A percentile compares a stretch with the other conserved stretches of the same genome.
These are phyloP conservation scores for Microdochium nivale DNA, from an alignment of 2,329 filamentous ascomycete genomes.

Conservation along the genomic window DNA sequence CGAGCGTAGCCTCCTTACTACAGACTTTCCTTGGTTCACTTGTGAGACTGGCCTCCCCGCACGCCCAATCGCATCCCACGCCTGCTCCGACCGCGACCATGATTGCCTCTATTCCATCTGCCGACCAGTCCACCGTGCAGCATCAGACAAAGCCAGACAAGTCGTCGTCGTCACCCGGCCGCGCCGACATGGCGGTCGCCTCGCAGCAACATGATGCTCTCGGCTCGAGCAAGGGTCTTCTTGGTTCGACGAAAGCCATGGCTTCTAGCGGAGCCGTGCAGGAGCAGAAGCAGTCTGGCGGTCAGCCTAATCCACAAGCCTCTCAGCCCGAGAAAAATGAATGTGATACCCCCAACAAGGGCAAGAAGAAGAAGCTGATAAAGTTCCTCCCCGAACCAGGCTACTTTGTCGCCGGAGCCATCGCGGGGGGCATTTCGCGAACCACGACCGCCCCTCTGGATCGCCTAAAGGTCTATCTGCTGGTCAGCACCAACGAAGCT, in stretches of 20 bases:
- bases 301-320: slow-evolving; percentile 1
- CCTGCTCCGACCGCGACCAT: slow-evolving; percentile 5
- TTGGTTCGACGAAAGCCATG: neutral
- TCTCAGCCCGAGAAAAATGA: slow-evolving; percentile 7
- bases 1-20: slow-evolving; percentile 57
- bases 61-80: slow-evolving; percentile 23
- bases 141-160: slow-evolving; percentile 11
- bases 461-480: slow-evolving; percentile 92
- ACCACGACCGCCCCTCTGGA: slow-evolving; percentile 94
- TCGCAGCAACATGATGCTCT: neutral
- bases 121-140: slow-evolving; percentile 3
- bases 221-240: neutral
- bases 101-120: slow-evolving; percentile 11
- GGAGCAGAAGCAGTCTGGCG: neutral
- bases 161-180: neutral
- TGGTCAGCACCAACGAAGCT: slow-evolving; percentile 65
- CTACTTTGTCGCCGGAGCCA: slow-evolving; percentile 93
- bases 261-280: neutral
- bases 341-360: slow-evolving; percentile 11
- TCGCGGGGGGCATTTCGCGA: slow-evolving; percentile 89
- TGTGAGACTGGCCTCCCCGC: slow-evolving; percentile 53
- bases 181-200: neutral
- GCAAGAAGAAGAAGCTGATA: slow-evolving; percentile 47
- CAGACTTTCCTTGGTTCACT: slow-evolving; percentile 69
- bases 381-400: slow-evolving; percentile 77